These are phyloP conservation scores for Yamadazyma taylorii DNA, from an alignment of 1,139 yeast species.

Conservation along the genomic window DNA sequence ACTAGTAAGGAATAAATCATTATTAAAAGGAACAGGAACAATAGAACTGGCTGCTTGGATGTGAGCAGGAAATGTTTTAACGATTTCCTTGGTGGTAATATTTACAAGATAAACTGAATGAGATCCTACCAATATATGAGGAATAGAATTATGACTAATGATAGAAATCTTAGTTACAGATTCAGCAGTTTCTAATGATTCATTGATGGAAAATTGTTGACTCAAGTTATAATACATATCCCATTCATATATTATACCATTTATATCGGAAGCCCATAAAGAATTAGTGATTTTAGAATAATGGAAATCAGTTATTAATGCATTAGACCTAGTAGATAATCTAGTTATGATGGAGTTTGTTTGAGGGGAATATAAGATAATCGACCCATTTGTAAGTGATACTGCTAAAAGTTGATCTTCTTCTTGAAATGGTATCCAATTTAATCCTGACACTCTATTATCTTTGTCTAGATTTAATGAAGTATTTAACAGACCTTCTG, in stretches of 20 bases:
- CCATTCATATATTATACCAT: constrained; percentile 67
- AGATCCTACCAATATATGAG: constrained; percentile 60
- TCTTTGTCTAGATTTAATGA: constrained; percentile 57
- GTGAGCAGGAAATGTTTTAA: constrained; percentile 68
- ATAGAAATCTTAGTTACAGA: constrained; percentile 34
- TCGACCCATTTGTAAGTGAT: constrained; percentile 66
- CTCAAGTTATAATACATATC: constrained; percentile 46
- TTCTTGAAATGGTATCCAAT: constrained; percentile 52
- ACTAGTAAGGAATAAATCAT: constrained; percentile 58
- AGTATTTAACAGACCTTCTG: constrained; percentile 36
- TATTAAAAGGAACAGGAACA: constrained; percentile 31
- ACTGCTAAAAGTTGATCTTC: constrained; percentile 53
- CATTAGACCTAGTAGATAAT: constrained; percentile 50
- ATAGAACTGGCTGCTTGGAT: constrained; percentile 60
- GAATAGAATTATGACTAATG: constrained; percentile 33
- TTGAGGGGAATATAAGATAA: constrained; percentile 68
- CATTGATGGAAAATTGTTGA: constrained; percentile 44
- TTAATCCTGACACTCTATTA: constrained; percentile 48
- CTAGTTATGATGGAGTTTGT: constrained; percentile 55
- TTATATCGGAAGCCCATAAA: constrained; percentile 65
- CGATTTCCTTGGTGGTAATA: constrained; percentile 32
- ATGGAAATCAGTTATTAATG: constrained; percentile 55
- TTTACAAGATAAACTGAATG: constrained; percentile 60
- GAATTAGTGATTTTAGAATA: constrained; percentile 41
- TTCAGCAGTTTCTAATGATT: constrained; percentile 35